These are phyloP conservation scores for Colletotrichum spinosum DNA, from an alignment of 2,329 filamentous ascomycete species.

Conservation along the genomic window DNA sequence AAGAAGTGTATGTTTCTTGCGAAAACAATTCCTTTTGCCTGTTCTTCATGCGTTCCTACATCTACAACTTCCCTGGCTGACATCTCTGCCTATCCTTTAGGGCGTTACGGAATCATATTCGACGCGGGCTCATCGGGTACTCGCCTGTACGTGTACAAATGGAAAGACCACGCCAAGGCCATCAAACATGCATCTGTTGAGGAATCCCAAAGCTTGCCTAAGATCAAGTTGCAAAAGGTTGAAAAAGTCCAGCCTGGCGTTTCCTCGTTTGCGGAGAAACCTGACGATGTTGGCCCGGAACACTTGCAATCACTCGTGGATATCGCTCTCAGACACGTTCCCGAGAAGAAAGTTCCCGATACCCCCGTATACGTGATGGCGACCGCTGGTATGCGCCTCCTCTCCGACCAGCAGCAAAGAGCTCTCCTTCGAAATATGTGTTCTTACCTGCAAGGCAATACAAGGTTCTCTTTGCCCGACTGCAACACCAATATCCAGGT, in stretches of 20 bases:
- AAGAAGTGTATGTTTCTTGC: conserved; percentile 48
- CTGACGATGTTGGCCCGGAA: conserved; percentile 80
- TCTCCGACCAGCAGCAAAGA: conserved; percentile 78
- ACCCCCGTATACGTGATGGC: conserved; percentile 96
- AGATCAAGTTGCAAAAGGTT: conserved; percentile 85
- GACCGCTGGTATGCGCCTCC: conserved; percentile 92
- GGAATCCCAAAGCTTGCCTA: conserved; percentile 77
- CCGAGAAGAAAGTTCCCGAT: conserved; percentile 78
- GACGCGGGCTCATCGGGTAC: conserved; percentile 98
- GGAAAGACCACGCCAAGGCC: conserved; percentile 81
- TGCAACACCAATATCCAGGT: conserved; percentile 92
- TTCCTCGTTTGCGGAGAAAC: conserved; percentile 86
- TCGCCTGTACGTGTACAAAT: conserved; percentile 92
- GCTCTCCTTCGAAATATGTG: conserved; percentile 83
- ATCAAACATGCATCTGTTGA: conserved; percentile 60
- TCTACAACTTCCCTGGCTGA: not conserved
- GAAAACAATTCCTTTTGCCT: conserved; percentile 1
- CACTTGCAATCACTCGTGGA: conserved; percentile 84
- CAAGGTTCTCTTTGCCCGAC: conserved; percentile 88
- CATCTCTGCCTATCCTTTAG: conserved; percentile 46
- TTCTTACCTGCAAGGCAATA: conserved; percentile 80
- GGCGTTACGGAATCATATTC: conserved; percentile 91
- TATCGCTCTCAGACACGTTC: conserved; percentile 84
- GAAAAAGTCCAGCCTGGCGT: conserved; percentile 96
- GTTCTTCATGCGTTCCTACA: not conserved